Evolutionary conservation across 78 protist genomes (phyloP).

Genomic region (Mantamonas sphyraenae): DNA sequence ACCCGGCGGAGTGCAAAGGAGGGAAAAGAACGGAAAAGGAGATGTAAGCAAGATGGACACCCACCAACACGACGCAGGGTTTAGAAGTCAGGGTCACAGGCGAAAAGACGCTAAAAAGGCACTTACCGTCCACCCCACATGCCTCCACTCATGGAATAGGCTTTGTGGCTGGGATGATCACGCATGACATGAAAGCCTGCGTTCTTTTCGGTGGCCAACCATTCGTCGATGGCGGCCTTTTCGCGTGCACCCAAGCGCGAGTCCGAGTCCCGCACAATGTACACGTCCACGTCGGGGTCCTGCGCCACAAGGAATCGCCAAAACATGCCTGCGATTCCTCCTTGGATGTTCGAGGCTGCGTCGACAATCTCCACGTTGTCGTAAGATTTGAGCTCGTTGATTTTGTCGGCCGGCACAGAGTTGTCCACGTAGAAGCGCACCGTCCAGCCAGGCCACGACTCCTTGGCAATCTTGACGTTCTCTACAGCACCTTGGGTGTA

Average conservation of each 20-base stretch:
- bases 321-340: conserved; percentile 13
- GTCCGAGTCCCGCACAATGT: conserved; percentile 21
- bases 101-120: too few species aligned
- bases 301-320: conserved; percentile 26
- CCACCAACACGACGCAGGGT: too few species aligned
- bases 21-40: too few species aligned
- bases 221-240: conserved; percentile 3
- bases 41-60: too few species aligned
- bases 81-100: too few species aligned
- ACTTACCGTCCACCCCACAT: conserved; percentile 16
- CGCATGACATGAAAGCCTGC: conserved; percentile 23
- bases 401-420: background rate
- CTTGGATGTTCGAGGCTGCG: background rate
- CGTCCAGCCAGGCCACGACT: conserved; percentile 19
- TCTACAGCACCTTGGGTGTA: conserved; percentile 7
- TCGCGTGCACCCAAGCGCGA: conserved; percentile 13
- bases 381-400: background rate
- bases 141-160: conserved; percentile 16
- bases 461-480: background rate
- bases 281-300: conserved; percentile 11
- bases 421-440: conserved; percentile 14
- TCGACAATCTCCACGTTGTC: background rate
- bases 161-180: conserved; percentile 15
- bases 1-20: background rate
- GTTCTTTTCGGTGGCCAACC: background rate